These are phyloP conservation scores for Globisporangium abappressorium DNA, from an alignment of 352 stramenopile genomes.

Conservation along the genomic window DNA sequence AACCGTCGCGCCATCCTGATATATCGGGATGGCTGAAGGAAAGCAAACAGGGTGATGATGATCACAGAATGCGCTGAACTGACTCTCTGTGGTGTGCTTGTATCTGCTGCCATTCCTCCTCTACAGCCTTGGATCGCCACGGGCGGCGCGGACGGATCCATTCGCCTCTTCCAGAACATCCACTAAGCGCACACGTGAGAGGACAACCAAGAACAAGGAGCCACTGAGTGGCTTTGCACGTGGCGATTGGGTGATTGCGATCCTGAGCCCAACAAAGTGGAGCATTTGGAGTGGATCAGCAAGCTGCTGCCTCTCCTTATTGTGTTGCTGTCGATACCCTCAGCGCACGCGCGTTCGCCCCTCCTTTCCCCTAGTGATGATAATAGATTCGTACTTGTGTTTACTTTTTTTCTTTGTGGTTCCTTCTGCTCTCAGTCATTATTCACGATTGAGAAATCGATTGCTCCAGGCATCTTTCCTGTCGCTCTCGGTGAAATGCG, in stretches of 20 bases:
- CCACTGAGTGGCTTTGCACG: slow-evolving; percentile 1
- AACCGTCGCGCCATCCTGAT: background rate
- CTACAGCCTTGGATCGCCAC: slow-evolving; percentile 91
- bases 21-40: background rate
- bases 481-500: background rate
- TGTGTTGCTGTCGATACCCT: background rate
- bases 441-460: background rate
- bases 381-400: slow-evolving; percentile 18
- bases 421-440: too few species aligned
- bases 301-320: background rate
- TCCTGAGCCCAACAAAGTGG: background rate
- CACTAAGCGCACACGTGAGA: slow-evolving; percentile 42
- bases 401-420: background rate
- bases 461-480: background rate
- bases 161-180: slow-evolving; percentile 98
- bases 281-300: background rate
- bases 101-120: slow-evolving; percentile 7
- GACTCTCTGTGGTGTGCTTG: slow-evolving; percentile 28
- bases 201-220: slow-evolving; percentile 5
- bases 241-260: background rate
- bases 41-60: background rate
- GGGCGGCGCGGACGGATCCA: slow-evolving; percentile 92
- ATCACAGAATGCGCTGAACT: slow-evolving; percentile 18
- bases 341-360: background rate
- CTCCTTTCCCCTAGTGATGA: slow-evolving; percentile 7